These are phyloP conservation scores for Penicillium sp. DNA, from an alignment of 2,329 filamentous ascomycete species.

Conservation along the genomic window DNA sequence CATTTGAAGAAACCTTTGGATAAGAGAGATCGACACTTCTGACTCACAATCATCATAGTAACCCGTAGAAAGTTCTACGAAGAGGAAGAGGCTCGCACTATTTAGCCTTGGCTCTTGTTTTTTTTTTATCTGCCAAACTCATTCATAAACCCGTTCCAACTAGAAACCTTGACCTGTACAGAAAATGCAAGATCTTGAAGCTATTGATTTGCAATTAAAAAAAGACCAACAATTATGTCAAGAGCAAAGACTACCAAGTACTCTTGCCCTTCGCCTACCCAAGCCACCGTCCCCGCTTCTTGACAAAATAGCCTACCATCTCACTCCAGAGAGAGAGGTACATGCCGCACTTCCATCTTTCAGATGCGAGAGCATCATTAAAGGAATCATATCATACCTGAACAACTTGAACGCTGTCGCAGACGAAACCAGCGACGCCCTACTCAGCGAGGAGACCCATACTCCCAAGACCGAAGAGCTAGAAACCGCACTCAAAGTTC, in stretches of 20 bases:
- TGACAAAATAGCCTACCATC: conserved; percentile 12
- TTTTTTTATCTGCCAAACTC: too few relatives aligned
- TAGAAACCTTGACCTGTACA: too few relatives aligned
- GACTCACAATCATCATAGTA: background rate
- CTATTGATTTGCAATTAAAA: conserved; percentile 19
- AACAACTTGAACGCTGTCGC: conserved; percentile 12
- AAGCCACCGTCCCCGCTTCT: conserved; percentile 6
- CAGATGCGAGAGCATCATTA: conserved; percentile 19
- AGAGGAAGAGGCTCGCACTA: conserved; percentile 2
- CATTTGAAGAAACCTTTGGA: too few relatives aligned
- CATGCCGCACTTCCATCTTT: conserved; percentile 2
- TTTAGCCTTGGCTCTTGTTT: too few relatives aligned
- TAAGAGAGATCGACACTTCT: background rate
- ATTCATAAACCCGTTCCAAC: too few relatives aligned
- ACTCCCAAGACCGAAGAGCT: conserved; percentile 14
- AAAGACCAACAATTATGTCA: conserved; percentile 31
- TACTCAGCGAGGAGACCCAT: background rate
- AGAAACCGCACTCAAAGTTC: conserved; percentile 17
- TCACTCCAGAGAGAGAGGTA: conserved; percentile 14
- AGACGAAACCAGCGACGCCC: background rate
- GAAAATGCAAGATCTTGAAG: conserved; percentile 3
- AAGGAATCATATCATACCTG: conserved; percentile 18
- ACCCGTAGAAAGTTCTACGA: background rate
- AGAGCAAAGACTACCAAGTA: conserved; percentile 19
- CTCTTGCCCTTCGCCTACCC: conserved; percentile 16